Conservation (phyloP, 805 yeast species). For the Saccharomyces cerevisiae region DNA sequence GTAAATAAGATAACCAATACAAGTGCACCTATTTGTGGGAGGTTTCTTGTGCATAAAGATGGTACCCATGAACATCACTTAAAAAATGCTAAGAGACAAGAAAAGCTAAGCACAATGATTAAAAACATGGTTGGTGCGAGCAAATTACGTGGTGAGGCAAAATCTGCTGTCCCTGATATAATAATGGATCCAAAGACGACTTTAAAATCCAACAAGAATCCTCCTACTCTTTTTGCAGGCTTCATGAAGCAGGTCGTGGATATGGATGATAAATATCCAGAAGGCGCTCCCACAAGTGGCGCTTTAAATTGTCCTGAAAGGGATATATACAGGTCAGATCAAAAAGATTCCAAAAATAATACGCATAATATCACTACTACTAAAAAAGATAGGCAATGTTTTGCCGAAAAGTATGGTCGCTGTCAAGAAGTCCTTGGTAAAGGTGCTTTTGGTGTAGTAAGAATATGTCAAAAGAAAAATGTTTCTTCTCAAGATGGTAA, state of each 20-base stretch:
- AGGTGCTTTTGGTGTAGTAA: slow-evolving; percentile 90
- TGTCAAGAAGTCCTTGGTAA: slow-evolving; percentile 93
- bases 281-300: slow-evolving; percentile 30
- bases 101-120: slow-evolving; percentile 64
- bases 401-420: slow-evolving; percentile 83
- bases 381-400: slow-evolving; percentile 42
- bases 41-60: slow-evolving; percentile 53
- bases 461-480: slow-evolving; percentile 70
- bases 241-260: slow-evolving; percentile 50
- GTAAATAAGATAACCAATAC: background rate
- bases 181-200: slow-evolving; percentile 29
- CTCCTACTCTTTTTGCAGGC: slow-evolving; percentile 66
- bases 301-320: slow-evolving; percentile 24
- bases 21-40: background rate
- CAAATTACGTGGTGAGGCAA: slow-evolving; percentile 60
- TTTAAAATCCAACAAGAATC: slow-evolving; percentile 29
- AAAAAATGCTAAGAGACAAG: slow-evolving; percentile 68
- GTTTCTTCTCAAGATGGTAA: slow-evolving; percentile 9
- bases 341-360: background rate
- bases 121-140: slow-evolving; percentile 71
- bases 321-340: slow-evolving; percentile 7
- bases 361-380: background rate
- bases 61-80: slow-evolving; percentile 78
- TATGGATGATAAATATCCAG: slow-evolving; percentile 31
- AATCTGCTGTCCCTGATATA: slow-evolving; percentile 64